These are phyloP conservation scores for Luzula sylvatica DNA, from an alignment of 176 grass and related monocot genomes.

Conservation along the genomic window DNA sequence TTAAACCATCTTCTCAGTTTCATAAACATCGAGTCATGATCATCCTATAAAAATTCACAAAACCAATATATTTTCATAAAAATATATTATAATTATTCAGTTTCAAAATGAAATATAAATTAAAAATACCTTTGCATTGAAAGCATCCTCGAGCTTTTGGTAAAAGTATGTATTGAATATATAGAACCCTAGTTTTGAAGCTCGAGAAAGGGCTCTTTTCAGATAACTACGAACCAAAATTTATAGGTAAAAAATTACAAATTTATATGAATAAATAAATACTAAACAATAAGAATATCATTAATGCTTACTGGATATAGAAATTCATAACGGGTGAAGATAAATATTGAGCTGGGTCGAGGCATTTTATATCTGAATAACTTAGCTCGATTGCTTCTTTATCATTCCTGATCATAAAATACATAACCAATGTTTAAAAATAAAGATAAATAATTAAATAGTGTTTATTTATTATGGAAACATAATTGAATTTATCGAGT, in stretches of 20 bases:
- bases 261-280: slow-evolving; percentile 8
- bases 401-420: slow-evolving; percentile 59
- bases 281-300: slow-evolving; percentile 5
- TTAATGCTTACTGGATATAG: slow-evolving; percentile 63
- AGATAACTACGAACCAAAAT: slow-evolving; percentile 40
- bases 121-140: slow-evolving; percentile 33
- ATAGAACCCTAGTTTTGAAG: slow-evolving; percentile 36
- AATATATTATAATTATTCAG: too few relatives aligned
- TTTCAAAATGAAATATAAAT: slow-evolving; percentile 14
- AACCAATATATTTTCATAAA: background rate
- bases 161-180: slow-evolving; percentile 96
- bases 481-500: background rate
- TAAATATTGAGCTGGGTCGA: slow-evolving; percentile 48
- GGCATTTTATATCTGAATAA: slow-evolving; percentile 55
- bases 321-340: slow-evolving; percentile 80
- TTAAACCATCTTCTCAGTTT: slow-evolving; percentile 99
- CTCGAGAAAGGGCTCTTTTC: slow-evolving; percentile 26
- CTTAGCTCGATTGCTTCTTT: slow-evolving; percentile 49
- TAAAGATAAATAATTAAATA: too few relatives aligned
- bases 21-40: slow-evolving; percentile 21
- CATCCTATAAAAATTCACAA: slow-evolving; percentile 19
- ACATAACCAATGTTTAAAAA: background rate
- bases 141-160: slow-evolving; percentile 69
- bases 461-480: background rate
- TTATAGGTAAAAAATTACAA: background rate